Percentiles rank a stretch among this genome's conserved stretches.
Conservation (phyloP, 805 yeast genomes). For the Starmerella stigmatis region DNA sequence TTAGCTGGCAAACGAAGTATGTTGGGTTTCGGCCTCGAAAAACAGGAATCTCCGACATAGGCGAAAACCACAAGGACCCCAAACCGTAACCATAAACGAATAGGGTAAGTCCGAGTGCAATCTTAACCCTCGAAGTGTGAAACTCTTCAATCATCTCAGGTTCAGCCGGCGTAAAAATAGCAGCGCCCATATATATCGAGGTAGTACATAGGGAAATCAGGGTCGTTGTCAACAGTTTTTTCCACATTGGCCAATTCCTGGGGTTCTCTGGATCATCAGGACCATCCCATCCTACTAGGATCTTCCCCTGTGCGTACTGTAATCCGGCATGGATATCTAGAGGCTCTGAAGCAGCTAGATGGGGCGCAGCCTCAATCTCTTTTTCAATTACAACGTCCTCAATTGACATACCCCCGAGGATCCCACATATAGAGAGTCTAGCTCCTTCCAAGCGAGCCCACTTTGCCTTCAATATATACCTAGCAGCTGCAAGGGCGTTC, state of each 20-base stretch:
- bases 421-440: no score
- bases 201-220: conserved; percentile 39
- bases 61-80: conserved; percentile 48
- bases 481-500: no score
- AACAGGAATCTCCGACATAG: conserved; percentile 40
- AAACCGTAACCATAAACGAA: conserved; percentile 53
- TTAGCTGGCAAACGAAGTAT: conserved; percentile 38
- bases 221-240: conserved; percentile 34
- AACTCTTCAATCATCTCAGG: conserved; percentile 35
- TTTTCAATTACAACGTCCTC: no score
- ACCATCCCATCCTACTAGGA: conserved; percentile 29
- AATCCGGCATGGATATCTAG: no score
- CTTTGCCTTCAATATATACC: no score
- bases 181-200: conserved; percentile 49
- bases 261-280: conserved; percentile 36
- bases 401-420: no score
- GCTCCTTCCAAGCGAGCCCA: no score
- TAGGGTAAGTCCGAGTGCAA: conserved; percentile 43
- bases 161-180: conserved; percentile 49
- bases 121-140: conserved; percentile 35
- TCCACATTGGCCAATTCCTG: conserved; percentile 42
- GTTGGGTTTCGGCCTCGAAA: conserved; percentile 42
- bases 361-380: no score
- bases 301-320: background rate
- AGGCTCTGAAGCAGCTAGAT: no score